Evolutionary conservation across 805 yeast species (phyloP).

Genomic region (Candida tibetensis): DNA sequence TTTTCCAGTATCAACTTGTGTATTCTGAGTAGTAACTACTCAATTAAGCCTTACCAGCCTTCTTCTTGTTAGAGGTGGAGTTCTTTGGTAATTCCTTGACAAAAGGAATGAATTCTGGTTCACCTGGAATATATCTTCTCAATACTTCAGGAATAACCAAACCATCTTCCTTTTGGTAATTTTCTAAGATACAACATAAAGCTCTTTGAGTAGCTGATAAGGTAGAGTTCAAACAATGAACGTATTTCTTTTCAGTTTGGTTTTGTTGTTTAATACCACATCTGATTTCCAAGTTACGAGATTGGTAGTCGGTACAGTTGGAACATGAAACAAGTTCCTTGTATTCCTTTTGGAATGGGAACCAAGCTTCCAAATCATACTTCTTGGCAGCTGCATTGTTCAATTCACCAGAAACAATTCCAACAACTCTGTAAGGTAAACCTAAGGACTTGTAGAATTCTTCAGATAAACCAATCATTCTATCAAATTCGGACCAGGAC

Average conservation of each 20-base stretch:
- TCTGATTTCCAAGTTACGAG: conserved; percentile 97
- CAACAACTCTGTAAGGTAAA: conserved; percentile 94
- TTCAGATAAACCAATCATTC: conserved; percentile 89
- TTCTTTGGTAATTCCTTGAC: conserved; percentile 91
- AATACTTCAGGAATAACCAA: conserved; percentile 90
- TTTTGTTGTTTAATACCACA: conserved; percentile 96
- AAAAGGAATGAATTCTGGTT: conserved; percentile 93
- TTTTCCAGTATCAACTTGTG: no score
- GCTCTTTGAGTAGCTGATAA: conserved; percentile 98
- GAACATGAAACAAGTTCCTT: conserved; percentile 98
- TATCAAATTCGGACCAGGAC: conserved; percentile 96
- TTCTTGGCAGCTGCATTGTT: conserved; percentile 99
- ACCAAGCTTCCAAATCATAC: conserved; percentile 99
- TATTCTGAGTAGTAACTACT: neutral
- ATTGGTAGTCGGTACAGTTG: conserved; percentile 98
- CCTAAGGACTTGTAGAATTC: conserved; percentile 90
- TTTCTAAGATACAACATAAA: conserved; percentile 93
- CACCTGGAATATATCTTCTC: conserved; percentile 96
- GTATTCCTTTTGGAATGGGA: conserved; percentile 98
- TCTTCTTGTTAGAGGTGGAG: conserved; percentile 74
- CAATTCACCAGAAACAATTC: conserved; percentile 97
- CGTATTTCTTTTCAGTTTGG: conserved; percentile 95
- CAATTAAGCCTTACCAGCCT: conserved; percentile 15
- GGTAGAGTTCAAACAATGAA: conserved; percentile 96
- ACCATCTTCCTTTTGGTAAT: conserved; percentile 97